These are phyloP conservation scores for Ottelia alismoides DNA, from an alignment of 106 monocot genomes.

Conservation along the genomic window DNA sequence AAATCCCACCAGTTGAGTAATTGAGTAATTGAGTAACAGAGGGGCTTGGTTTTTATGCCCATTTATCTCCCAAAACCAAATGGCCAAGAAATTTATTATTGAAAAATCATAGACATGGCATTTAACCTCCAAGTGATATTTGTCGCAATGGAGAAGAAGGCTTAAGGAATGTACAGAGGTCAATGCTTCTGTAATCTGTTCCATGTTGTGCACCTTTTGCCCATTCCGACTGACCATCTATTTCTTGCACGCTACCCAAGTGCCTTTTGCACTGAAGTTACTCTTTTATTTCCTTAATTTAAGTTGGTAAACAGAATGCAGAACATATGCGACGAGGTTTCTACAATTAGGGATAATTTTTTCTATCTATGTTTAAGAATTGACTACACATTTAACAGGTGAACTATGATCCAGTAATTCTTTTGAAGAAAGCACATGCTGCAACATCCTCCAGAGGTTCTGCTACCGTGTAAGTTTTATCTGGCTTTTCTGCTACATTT, in stretches of 20 bases:
- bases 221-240: background rate
- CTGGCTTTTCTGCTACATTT: background rate
- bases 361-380: background rate
- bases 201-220: too few species aligned
- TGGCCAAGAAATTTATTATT: too few species aligned
- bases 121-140: too few species aligned
- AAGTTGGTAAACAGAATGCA: background rate
- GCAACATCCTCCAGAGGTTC: conserved; percentile 79
- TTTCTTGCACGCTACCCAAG: background rate
- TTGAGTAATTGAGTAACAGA: too few species aligned
- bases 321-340: background rate
- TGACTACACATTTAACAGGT: conserved; percentile 27
- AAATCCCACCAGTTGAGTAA: too few species aligned
- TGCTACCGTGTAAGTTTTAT: conserved; percentile 63
- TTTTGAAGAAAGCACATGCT: conserved; percentile 76
- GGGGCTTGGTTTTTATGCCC: too few species aligned
- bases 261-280: background rate
- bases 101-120: too few species aligned
- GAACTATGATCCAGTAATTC: conserved; percentile 62
- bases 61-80: too few species aligned
- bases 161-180: too few species aligned
- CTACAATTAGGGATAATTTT: background rate
- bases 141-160: too few species aligned
- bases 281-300: conserved; percentile 1
- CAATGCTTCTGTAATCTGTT: too few species aligned